These are phyloP conservation scores for Pseudonectria buxi DNA, from an alignment of 2,329 filamentous ascomycete genomes.

Conservation along the genomic window DNA sequence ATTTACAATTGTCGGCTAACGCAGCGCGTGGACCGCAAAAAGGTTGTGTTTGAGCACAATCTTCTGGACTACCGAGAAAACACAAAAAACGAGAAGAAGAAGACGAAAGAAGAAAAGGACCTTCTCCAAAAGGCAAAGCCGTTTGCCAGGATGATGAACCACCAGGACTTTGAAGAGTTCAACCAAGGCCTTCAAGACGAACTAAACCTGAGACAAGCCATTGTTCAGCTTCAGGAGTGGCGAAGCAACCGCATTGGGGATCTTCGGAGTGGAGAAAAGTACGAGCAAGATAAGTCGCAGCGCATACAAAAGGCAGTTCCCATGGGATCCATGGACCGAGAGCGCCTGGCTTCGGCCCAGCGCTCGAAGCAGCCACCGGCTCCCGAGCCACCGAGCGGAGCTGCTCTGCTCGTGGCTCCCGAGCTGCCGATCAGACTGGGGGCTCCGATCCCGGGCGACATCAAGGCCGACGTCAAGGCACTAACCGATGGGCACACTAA, in stretches of 20 bases:
- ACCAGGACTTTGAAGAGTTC: slow-evolving; percentile 80
- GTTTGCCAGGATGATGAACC: slow-evolving; percentile 95
- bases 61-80: slow-evolving; percentile 92
- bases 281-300: slow-evolving; percentile 78
- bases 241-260: slow-evolving; percentile 77
- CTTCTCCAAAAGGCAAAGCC: slow-evolving; percentile 90
- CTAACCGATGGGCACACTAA: slow-evolving; percentile 49
- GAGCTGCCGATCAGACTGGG: slow-evolving; percentile 62
- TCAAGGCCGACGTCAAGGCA: slow-evolving; percentile 45
- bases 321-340: slow-evolving; percentile 78
- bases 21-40: slow-evolving; percentile 87
- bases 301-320: slow-evolving; percentile 64
- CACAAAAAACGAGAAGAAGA: slow-evolving; percentile 81
- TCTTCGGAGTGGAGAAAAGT: slow-evolving; percentile 81
- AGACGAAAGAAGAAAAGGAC: slow-evolving; percentile 91
- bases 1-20: slow-evolving; percentile 94
- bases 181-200: slow-evolving; percentile 83
- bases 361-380: slow-evolving; percentile 60
- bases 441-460: slow-evolving; percentile 26
- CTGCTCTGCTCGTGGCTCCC: slow-evolving; percentile 69
- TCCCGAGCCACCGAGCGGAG: slow-evolving; percentile 66
- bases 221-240: slow-evolving; percentile 90
- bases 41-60: slow-evolving; percentile 92
- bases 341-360: slow-evolving; percentile 63
- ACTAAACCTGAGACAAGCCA: slow-evolving; percentile 83